phyloP scores from a whole-genome alignment of 805 yeast species.

The Aciculoconidium aculeatum region DNA sequence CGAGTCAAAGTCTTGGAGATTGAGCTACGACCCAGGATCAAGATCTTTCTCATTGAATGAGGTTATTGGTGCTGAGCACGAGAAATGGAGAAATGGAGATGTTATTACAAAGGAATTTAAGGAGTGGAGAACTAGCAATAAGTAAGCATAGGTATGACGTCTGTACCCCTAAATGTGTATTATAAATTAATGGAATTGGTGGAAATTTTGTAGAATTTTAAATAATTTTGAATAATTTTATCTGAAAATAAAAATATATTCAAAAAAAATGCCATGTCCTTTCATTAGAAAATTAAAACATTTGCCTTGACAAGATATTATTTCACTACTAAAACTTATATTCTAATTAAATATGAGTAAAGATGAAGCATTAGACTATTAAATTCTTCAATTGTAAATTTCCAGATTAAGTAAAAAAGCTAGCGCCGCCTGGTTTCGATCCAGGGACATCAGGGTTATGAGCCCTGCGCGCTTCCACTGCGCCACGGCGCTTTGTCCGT shows the following conservation, averaged over 20 bases:
- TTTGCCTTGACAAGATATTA: too few species aligned
- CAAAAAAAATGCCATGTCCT: neutral
- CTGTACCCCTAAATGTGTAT: too few species aligned
- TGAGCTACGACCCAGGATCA: conserved; percentile 52
- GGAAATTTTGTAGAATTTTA: too few species aligned
- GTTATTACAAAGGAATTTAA: conserved; percentile 26
- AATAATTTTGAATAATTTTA: too few species aligned
- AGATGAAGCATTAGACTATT: too few species aligned
- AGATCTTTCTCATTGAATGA: conserved; percentile 48
- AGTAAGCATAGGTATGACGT: too few species aligned
- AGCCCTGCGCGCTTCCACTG: conserved; percentile 99
- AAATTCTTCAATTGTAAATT: too few species aligned
- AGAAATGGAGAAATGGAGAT: conserved; percentile 14
- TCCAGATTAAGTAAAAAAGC: too few species aligned
- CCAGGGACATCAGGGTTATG: conserved; percentile 98
- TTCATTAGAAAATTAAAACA: too few species aligned
- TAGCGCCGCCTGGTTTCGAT: conserved; percentile 96
- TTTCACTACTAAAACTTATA: too few species aligned
- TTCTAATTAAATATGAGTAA: too few species aligned
- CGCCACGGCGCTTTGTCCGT: conserved; percentile 86
- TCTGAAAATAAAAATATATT: conserved; percentile 1
- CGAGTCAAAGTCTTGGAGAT: conserved; percentile 46
- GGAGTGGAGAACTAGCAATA: conserved; percentile 25
- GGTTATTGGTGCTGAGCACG: conserved; percentile 29
- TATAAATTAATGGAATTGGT: too few species aligned